Percentiles rank a stretch among this genome's conserved stretches.
Evolutionary conservation across 768 basidiomycete genomes (phyloP).

Genomic region (Gyrodon lividus): DNA sequence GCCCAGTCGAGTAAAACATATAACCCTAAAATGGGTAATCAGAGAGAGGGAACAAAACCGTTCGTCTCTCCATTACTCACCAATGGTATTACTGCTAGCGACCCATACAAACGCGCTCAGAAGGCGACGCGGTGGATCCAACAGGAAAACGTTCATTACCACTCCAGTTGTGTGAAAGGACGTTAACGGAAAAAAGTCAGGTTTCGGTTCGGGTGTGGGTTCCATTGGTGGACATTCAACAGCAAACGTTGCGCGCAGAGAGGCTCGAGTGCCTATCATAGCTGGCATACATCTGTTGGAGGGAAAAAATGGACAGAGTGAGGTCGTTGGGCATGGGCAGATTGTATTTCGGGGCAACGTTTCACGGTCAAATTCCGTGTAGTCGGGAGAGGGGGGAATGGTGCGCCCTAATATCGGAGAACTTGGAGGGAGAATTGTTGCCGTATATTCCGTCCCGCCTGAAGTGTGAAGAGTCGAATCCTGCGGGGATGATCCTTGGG

Average conservation of each 20-base stretch:
- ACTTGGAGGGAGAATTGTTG: conserved; percentile 6
- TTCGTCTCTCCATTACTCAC: conserved; percentile 11
- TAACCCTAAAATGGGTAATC: conserved; percentile 45
- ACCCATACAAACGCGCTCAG: conserved; percentile 73
- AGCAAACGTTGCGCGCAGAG: conserved; percentile 8
- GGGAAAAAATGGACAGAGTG: conserved; percentile 9
- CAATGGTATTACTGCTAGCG: conserved; percentile 38
- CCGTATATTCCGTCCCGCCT: conserved; percentile 4
- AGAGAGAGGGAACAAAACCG: not conserved
- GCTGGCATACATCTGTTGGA: not conserved
- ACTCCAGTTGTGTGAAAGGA: conserved; percentile 63
- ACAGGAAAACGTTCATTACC: conserved; percentile 76
- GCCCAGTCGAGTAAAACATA: conserved; percentile 69
- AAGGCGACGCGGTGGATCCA: conserved; percentile 60
- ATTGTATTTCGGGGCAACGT: conserved; percentile 1
- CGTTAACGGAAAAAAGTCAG: conserved; percentile 58
- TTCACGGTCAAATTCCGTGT: conserved; percentile 17
- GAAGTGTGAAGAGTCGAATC: conserved; percentile 18
- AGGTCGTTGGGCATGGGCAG: conserved; percentile 1
- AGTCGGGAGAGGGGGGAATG: conserved; percentile 21
- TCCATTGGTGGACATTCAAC: conserved; percentile 13
- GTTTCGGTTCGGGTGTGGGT: conserved; percentile 26
- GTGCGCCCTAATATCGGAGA: conserved; percentile 25
- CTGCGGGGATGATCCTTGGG: conserved; percentile 28
- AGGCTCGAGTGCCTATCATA: not conserved